Conservation (phyloP, 148 eudicot species). For the Chenopodium quinoa region DNA sequence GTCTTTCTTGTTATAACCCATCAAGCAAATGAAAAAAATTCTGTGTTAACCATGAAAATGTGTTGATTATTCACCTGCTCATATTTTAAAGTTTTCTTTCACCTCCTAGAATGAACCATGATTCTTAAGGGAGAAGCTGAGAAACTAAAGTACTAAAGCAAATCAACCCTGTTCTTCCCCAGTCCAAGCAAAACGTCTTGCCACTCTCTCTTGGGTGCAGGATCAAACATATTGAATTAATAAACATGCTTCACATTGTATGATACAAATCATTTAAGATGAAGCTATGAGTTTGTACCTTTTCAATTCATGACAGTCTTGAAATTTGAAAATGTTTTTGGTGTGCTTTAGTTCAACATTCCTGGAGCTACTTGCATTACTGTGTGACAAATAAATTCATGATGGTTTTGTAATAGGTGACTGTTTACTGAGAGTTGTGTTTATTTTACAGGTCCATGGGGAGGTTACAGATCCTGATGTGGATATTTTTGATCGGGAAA, state of each 20-base stretch:
- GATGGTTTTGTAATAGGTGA: neutral
- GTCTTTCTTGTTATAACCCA: neutral
- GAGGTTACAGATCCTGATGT: conserved; percentile 83
- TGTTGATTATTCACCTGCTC: too few species aligned
- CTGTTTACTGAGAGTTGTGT: conserved; percentile 5
- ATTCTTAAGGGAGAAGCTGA: neutral
- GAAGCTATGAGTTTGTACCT: neutral
- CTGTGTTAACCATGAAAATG: too few species aligned
- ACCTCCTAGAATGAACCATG: neutral
- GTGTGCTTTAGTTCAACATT: too few species aligned
- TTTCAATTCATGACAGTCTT: neutral
- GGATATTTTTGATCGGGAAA: conserved; percentile 95
- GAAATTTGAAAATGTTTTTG: neutral
- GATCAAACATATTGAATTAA: neutral
- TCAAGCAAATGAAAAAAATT: neutral
- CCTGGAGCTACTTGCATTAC: neutral
- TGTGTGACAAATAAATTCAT: neutral
- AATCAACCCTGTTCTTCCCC: neutral
- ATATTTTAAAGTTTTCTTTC: neutral
- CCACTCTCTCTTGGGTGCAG: neutral
- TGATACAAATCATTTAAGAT: neutral
- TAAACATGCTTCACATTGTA: neutral
- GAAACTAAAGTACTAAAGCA: neutral
- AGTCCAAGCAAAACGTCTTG: too few species aligned
- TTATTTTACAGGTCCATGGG: conserved; percentile 77